Base-by-base conservation (phyloP, 164 flowering plant species). In the Akebia trifoliata region DNA sequence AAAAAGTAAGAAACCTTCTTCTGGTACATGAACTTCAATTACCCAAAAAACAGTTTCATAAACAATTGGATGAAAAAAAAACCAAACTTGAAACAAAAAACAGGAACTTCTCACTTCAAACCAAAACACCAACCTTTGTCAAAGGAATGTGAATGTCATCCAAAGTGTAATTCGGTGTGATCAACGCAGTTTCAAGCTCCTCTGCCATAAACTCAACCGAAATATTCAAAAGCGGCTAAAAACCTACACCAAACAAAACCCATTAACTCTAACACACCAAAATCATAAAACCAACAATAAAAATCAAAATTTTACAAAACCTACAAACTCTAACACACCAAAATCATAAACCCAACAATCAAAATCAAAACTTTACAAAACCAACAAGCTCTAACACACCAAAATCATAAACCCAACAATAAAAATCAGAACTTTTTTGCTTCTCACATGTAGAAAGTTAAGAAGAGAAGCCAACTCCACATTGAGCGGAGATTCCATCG, bases 151-250 rank as follows among this genome's bases (percentile, higher is more conserved):
- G 99, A 22, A 94, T 70, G 31, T 83, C 93, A 63, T 77, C 81
- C 78, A 94, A 67, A 42, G 87, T 90, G 63, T 73, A 77, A 68
- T 86, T 90, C 2, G 97, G 97, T 1, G 83, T 77, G 57, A 94
- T 76, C 80, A 94, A 67, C 4, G 99, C 96, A 11, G 95, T 83
- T 75, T 94, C 99, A 17, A 94, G 80, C 85, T 94, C 99, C 75
- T 94, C 99, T 0, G 80, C 99, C 0, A 93, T 78, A 62, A 94
- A 88, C 69, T 94, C 99, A 38, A 62, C 77, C 17, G 71, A 22
- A 49, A 94, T 81, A 55, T 94, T 94, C 84, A 90, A 70, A 10
- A 88, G 72, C 6, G 83, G 90, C 99, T 70, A 76, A 94, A 94
- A 31, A 85, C 74, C 99, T 90, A 34, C 66, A 57, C 43, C 46